These are phyloP conservation scores for Talaromyces trachyspermus DNA, from an alignment of 495 filamentous ascomycete genomes.

Conservation along the genomic window DNA sequence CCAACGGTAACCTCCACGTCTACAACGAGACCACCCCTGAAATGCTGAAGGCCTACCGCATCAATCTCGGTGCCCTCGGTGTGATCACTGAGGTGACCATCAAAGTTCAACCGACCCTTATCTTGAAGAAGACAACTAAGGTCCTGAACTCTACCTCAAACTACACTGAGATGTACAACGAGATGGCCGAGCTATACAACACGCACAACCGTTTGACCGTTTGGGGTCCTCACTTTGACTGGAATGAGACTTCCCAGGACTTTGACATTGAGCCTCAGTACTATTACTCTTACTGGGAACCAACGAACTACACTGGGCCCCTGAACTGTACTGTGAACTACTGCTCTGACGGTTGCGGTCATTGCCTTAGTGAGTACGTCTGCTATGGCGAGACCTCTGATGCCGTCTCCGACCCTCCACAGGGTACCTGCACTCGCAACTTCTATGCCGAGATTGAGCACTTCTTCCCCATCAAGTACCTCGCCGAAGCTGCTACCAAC, in stretches of 20 bases:
- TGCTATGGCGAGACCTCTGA: slow-evolving; percentile 16
- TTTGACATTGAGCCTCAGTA: slow-evolving; percentile 9
- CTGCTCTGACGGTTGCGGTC: slow-evolving; percentile 18
- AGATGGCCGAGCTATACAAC: slow-evolving; percentile 11
- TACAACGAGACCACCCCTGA: slow-evolving; percentile 11
- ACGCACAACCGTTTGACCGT: slow-evolving; percentile 14
- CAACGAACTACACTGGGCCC: slow-evolving; percentile 13
- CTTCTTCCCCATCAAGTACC: slow-evolving; percentile 16
- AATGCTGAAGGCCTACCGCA: slow-evolving; percentile 17
- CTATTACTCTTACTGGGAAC: slow-evolving; percentile 13
- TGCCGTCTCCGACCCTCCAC: slow-evolving; percentile 8
- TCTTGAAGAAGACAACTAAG: slow-evolving; percentile 15
- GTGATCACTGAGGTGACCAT: slow-evolving; percentile 16
- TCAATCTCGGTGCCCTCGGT: slow-evolving; percentile 16
- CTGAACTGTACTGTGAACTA: slow-evolving; percentile 16
- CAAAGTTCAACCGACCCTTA: slow-evolving; percentile 10
- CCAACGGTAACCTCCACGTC: slow-evolving; percentile 10
- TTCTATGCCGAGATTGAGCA: slow-evolving; percentile 17
- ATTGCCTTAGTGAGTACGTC: slow-evolving; percentile 13
- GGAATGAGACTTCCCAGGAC: slow-evolving; percentile 7
- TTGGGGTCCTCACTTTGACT: slow-evolving; percentile 14
- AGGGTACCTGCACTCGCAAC: slow-evolving; percentile 12
- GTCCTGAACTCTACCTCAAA: slow-evolving; percentile 12
- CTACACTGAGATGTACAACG: slow-evolving; percentile 11
- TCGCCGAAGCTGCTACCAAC: slow-evolving; percentile 11